These are phyloP conservation scores for Sordariomycetes sp. DNA, from an alignment of 2,329 filamentous ascomycete species.

Conservation along the genomic window DNA sequence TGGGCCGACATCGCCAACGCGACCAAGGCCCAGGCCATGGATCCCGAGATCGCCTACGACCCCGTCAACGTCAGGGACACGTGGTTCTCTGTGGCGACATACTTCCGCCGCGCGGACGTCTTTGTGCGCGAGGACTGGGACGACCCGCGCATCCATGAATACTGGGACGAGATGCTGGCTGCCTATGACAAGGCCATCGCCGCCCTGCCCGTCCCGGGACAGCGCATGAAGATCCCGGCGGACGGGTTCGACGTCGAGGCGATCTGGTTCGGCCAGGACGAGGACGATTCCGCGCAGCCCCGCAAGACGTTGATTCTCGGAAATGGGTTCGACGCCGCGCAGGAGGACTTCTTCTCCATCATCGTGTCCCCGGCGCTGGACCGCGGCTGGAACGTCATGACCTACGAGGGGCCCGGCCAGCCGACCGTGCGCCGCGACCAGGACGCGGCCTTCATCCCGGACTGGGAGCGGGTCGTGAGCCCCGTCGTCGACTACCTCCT, in stretches of 20 bases:
- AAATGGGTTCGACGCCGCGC: slow-evolving; percentile 29
- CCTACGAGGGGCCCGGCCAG: slow-evolving; percentile 36
- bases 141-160: slow-evolving; percentile 21
- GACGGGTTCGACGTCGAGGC: slow-evolving; percentile 21
- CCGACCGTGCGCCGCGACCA: slow-evolving; percentile 26
- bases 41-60: slow-evolving; percentile 92
- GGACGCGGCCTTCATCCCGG: slow-evolving; percentile 27
- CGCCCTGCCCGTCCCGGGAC: slow-evolving; percentile 14
- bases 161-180: slow-evolving; percentile 19
- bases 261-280: slow-evolving; percentile 19
- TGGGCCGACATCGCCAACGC: slow-evolving; percentile 8
- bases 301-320: slow-evolving; percentile 26
- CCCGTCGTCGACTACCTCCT: slow-evolving; percentile 27
- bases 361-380: slow-evolving; percentile 21
- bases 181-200: slow-evolving; percentile 25
- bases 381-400: slow-evolving; percentile 30
- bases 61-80: slow-evolving; percentile 43
- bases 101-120: slow-evolving; percentile 26
- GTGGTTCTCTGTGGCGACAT: slow-evolving; percentile 22
- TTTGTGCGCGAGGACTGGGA: slow-evolving; percentile 23
- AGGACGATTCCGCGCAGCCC: slow-evolving; percentile 14
- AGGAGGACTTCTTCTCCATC: slow-evolving; percentile 30
- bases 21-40: slow-evolving; percentile 37
- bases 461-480: slow-evolving; percentile 29
- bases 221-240: slow-evolving; percentile 10